phyloP scores from a whole-genome alignment of 495 filamentous ascomycete genomes.

The Amniculicola lignicola region DNA sequence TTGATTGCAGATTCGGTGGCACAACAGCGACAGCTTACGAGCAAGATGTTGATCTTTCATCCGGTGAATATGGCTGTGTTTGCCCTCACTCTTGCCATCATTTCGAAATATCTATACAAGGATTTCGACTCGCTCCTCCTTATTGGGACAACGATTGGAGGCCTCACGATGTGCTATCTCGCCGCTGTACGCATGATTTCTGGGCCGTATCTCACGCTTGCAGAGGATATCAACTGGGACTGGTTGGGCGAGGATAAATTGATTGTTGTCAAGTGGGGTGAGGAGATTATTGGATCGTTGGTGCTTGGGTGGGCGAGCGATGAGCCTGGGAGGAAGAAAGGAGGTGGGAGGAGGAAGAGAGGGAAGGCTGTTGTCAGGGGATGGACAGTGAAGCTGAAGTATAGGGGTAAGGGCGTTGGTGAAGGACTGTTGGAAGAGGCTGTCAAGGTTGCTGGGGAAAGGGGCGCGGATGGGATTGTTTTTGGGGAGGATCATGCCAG shows the following conservation, averaged over 20 bases:
- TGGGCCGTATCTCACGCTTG: slow-evolving; percentile 50
- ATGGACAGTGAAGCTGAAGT: slow-evolving; percentile 68
- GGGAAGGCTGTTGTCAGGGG: slow-evolving; percentile 58
- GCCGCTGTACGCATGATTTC: slow-evolving; percentile 43
- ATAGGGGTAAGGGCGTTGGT: slow-evolving; percentile 67
- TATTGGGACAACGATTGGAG: slow-evolving; percentile 46
- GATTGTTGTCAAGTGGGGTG: slow-evolving; percentile 54
- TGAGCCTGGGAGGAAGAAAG: slow-evolving; percentile 46
- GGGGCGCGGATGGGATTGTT: slow-evolving; percentile 56
- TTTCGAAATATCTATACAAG: slow-evolving; percentile 38
- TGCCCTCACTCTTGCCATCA: slow-evolving; percentile 40
- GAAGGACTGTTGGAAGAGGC: slow-evolving; percentile 64
- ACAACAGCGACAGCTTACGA: slow-evolving; percentile 60
- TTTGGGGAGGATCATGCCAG: slow-evolving; percentile 68
- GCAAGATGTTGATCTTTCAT: slow-evolving; percentile 52
- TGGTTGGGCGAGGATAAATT: slow-evolving; percentile 51
- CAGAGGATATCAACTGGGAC: slow-evolving; percentile 52
- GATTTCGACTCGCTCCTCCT: slow-evolving; percentile 35
- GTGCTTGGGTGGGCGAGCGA: slow-evolving; percentile 49
- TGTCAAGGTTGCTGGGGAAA: slow-evolving; percentile 55
- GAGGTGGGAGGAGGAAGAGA: slow-evolving; percentile 27
- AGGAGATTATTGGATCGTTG: slow-evolving; percentile 55
- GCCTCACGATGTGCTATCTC: slow-evolving; percentile 48
- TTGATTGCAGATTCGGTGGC: slow-evolving; percentile 63
- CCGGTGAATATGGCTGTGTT: slow-evolving; percentile 46